Evolutionary conservation across 2,329 filamentous ascomycete genomes (phyloP).

Genomic region (Penicillium expansum): DNA sequence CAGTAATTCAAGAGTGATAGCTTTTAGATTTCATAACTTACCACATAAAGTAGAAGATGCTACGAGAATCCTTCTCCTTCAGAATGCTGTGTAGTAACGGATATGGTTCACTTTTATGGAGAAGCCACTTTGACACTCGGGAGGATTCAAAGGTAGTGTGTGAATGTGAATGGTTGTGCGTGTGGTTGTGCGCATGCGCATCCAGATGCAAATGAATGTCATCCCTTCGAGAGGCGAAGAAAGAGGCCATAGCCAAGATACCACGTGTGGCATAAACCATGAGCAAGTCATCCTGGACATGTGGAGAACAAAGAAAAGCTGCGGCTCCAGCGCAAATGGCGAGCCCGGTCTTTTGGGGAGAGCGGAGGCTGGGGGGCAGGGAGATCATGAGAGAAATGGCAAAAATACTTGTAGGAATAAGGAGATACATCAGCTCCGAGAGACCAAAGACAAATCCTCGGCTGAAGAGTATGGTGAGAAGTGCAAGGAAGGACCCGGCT

Average conservation of each 20-base stretch:
- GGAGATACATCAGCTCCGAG: slow-evolving; percentile 25
- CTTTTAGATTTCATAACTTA: slow-evolving; percentile 45
- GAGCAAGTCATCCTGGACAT: slow-evolving; percentile 27
- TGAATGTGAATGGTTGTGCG: slow-evolving; percentile 24
- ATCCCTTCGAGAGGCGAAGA: slow-evolving; percentile 35
- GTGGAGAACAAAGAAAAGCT: slow-evolving; percentile 31
- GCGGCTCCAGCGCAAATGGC: slow-evolving; percentile 27
- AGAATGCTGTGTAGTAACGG: slow-evolving; percentile 83
- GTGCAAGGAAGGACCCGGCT: slow-evolving; percentile 27
- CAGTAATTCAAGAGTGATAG: neutral
- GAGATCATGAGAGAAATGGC: slow-evolving; percentile 29
- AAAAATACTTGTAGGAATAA: slow-evolving; percentile 24
- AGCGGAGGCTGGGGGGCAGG: slow-evolving; percentile 26
- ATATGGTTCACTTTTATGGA: slow-evolving; percentile 67
- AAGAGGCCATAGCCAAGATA: slow-evolving; percentile 30
- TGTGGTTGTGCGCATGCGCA: slow-evolving; percentile 33
- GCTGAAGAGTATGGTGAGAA: slow-evolving; percentile 25
- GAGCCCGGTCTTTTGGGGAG: slow-evolving; percentile 34
- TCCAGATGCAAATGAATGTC: slow-evolving; percentile 28
- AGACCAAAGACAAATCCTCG: slow-evolving; percentile 20
- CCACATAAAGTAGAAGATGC: slow-evolving; percentile 97
- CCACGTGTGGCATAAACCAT: slow-evolving; percentile 29
- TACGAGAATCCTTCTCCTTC: slow-evolving; percentile 84
- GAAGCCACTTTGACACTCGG: slow-evolving; percentile 66
- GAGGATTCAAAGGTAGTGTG: slow-evolving; percentile 54